Conservation (phyloP, 2,329 filamentous ascomycete species). For the Colletotrichum sojae region DNA sequence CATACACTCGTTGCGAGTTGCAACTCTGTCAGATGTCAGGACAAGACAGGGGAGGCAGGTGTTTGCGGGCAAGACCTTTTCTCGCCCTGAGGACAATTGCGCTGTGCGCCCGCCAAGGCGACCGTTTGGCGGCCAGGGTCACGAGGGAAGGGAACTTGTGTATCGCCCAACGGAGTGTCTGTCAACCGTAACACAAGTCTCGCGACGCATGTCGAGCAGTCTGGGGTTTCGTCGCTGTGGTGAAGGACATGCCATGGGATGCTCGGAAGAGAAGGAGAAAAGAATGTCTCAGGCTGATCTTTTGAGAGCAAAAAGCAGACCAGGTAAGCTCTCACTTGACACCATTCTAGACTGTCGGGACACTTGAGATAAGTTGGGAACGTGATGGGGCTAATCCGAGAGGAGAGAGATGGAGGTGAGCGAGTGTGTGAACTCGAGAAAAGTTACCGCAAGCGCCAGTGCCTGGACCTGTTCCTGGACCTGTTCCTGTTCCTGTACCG, state of each 20-base stretch:
- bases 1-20: slow-evolving; percentile 28
- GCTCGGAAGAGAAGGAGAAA: background rate
- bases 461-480: too few relatives aligned
- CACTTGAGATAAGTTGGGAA: slow-evolving; percentile 1
- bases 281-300: slow-evolving; percentile 5
- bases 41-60: slow-evolving; percentile 14
- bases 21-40: slow-evolving; percentile 34
- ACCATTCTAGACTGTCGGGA: slow-evolving; percentile 6
- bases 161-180: too few relatives aligned
- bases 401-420: background rate
- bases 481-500: slow-evolving; percentile 6
- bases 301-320: background rate
- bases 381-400: background rate
- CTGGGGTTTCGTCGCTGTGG: slow-evolving; percentile 25
- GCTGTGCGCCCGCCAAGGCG: slow-evolving; percentile 5
- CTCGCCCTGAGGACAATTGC: slow-evolving; percentile 20
- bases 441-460: background rate
- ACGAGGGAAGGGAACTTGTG: slow-evolving; percentile 1
- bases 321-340: slow-evolving; percentile 11
- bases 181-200: background rate
- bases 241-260: background rate
- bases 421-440: slow-evolving; percentile 6
- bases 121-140: background rate
- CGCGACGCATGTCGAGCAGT: slow-evolving; percentile 14
- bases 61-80: slow-evolving; percentile 26